Percentiles rank a stretch among this genome's conserved stretches.
These are phyloP conservation scores for Phialophora expanda DNA, from an alignment of 2,329 filamentous ascomycete species.

Conservation along the genomic window DNA sequence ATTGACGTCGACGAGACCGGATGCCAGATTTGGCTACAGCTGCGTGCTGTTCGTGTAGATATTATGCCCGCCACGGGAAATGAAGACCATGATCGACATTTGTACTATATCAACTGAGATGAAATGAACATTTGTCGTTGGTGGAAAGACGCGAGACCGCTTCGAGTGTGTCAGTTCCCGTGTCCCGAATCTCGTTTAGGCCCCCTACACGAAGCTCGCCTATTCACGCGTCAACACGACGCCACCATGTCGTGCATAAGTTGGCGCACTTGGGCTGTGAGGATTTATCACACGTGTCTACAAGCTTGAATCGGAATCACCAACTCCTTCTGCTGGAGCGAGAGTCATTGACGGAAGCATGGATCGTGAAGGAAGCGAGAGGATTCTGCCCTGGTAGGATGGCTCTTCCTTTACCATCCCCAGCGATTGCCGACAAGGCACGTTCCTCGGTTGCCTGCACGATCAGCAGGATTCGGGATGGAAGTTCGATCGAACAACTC, in stretches of 20 bases:
- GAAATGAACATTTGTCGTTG: background rate
- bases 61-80: constrained; percentile 23
- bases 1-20: constrained; percentile 2
- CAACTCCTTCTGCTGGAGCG: background rate
- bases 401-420: background rate
- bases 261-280: background rate
- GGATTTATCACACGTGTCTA: background rate
- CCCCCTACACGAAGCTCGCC: constrained; percentile 13
- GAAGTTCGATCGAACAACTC: background rate
- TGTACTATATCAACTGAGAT: background rate
- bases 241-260: constrained; percentile 17
- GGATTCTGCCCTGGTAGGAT: background rate
- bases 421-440: background rate
- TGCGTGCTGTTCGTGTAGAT: constrained; percentile 18
- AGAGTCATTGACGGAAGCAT: background rate
- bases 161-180: background rate
- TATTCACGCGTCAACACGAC: background rate
- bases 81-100: constrained; percentile 12
- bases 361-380: background rate
- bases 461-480: background rate
- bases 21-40: constrained; percentile 6
- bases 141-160: constrained; percentile 7
- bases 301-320: background rate
- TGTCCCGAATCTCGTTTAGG: constrained; percentile 14
- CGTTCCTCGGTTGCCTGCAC: background rate